phyloP scores from a whole-genome alignment of 345 rosid genomes.

The Eucalyptus lansdowneana region DNA sequence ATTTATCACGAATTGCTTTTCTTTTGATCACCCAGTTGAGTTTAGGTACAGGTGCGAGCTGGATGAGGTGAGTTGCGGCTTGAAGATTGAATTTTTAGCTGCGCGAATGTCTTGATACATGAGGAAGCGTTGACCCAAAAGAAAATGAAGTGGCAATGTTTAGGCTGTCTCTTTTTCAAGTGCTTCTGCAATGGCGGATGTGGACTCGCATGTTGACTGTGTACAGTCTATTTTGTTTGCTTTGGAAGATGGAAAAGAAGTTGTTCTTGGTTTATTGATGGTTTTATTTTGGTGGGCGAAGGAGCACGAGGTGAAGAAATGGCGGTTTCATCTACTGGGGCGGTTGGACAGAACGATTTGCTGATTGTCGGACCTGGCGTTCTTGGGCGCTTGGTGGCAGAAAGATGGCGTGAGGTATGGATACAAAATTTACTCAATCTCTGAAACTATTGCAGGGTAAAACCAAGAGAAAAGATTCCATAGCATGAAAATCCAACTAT shows the following conservation, averaged over 20 bases:
- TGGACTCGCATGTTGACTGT: neutral
- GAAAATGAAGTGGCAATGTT: neutral
- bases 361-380: conserved; percentile 92
- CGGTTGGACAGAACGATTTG: conserved; percentile 60
- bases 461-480: neutral
- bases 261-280: neutral
- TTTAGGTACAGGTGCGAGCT: neutral
- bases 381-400: conserved; percentile 92
- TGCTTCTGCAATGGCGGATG: neutral
- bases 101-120: neutral
- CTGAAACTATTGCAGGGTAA: neutral
- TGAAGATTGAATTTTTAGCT: neutral
- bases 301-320: conserved; percentile 33
- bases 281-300: conserved; percentile 1
- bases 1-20: neutral
- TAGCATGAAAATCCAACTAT: neutral
- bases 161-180: neutral
- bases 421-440: neutral
- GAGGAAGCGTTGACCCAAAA: neutral
- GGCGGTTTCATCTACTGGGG: conserved; percentile 28
- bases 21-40: neutral
- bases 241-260: neutral
- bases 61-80: neutral
- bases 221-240: neutral
- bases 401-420: conserved; percentile 73